Conservation (phyloP, 805 yeast species). For the Lachancea sp. region DNA sequence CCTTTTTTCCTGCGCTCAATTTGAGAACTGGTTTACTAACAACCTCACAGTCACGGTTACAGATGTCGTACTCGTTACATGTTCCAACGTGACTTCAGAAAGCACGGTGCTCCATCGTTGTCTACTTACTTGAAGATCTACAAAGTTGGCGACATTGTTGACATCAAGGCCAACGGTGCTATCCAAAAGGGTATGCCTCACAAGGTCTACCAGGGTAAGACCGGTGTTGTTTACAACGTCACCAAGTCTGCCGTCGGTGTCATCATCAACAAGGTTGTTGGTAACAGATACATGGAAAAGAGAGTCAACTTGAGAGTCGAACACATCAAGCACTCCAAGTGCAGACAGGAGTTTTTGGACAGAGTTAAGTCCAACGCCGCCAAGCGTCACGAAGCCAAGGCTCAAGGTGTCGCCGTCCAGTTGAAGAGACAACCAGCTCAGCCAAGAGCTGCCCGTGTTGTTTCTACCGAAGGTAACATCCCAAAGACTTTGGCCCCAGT, state of each 20-base stretch:
- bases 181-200: conserved; percentile 99
- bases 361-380: conserved; percentile 98
- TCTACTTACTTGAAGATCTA: conserved; percentile 95
- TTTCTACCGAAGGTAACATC: conserved; percentile 72
- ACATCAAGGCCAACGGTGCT: conserved; percentile 98
- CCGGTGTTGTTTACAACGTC: conserved; percentile 98
- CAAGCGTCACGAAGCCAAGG: conserved; percentile 89
- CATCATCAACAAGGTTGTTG: conserved; percentile 96
- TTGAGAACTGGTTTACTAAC: conserved; percentile 8
- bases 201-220: conserved; percentile 99
- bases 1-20: no score
- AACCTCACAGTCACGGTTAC: conserved; percentile 77
- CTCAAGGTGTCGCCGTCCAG: conserved; percentile 80
- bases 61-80: conserved; percentile 99
- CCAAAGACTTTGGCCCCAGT: conserved; percentile 99
- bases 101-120: conserved; percentile 88
- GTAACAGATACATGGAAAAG: conserved; percentile 98
- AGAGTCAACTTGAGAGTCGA: conserved; percentile 97
- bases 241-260: conserved; percentile 99
- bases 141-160: conserved; percentile 99
- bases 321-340: conserved; percentile 99
- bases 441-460: conserved; percentile 90
- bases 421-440: conserved; percentile 98
- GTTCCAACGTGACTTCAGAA: conserved; percentile 99
- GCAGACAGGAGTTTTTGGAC: conserved; percentile 98